Conservation (phyloP, 352 stramenopile species). For the Globisporangium acanthophoron region DNA sequence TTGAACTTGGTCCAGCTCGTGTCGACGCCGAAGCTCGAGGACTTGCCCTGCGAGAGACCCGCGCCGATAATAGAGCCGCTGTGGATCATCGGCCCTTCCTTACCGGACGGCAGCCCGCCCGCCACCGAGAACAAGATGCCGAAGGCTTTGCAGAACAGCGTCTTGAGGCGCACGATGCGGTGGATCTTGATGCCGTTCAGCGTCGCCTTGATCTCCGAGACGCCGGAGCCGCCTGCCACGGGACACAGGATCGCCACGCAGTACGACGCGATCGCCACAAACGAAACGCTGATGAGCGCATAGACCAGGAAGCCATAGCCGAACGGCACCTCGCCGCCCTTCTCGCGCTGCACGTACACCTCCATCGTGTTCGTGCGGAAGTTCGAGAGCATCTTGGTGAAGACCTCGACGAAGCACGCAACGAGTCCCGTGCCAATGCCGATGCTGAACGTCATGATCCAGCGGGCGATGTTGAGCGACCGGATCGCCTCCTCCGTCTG, state of each 20-base stretch:
- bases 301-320: conserved; percentile 87
- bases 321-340: conserved; percentile 37
- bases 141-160: conserved; percentile 94
- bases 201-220: conserved; percentile 97
- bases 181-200: conserved; percentile 98
- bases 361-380: conserved; percentile 91
- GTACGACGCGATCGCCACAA: conserved; percentile 87
- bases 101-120: conserved; percentile 70
- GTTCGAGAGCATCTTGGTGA: conserved; percentile 77
- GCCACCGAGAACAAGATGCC: conserved; percentile 84
- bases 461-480: conserved; percentile 85
- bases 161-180: conserved; percentile 94
- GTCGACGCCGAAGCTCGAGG: conserved; percentile 79
- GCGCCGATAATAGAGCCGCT: conserved; percentile 90
- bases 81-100: conserved; percentile 92
- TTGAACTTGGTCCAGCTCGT: conserved; percentile 89
- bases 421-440: conserved; percentile 91
- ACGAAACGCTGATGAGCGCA: conserved; percentile 88
- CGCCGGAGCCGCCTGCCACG: conserved; percentile 93
- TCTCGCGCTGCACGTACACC: conserved; percentile 58
- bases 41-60: conserved; percentile 92
- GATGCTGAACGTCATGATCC: conserved; percentile 95
- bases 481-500: conserved; percentile 69
- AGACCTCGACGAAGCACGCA: conserved; percentile 92
- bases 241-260: conserved; percentile 94